Evolutionary conservation across 139 green algal species (phyloP).

Genomic region (Limnomonas spitsbergensis): DNA sequence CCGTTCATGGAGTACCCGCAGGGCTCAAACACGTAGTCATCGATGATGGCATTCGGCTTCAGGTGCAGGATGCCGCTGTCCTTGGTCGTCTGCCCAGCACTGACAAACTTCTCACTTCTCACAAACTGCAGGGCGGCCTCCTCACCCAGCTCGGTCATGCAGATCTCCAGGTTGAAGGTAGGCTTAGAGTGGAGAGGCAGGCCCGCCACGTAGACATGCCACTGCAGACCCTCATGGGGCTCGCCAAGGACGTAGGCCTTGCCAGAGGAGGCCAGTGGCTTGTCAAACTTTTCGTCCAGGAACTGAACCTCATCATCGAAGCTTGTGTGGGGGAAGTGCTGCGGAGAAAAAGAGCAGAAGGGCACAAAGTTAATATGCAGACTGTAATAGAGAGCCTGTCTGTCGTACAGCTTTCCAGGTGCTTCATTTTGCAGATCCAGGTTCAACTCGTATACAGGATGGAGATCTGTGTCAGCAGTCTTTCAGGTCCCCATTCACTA

Average conservation of each 20-base stretch:
- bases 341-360: conserved; percentile 1
- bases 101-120: conserved; percentile 61
- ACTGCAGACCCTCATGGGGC: conserved; percentile 75
- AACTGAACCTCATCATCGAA: conserved; percentile 76
- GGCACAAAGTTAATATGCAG: too few species aligned
- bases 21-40: conserved; percentile 98
- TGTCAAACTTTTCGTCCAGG: conserved; percentile 71
- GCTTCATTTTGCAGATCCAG: too few species aligned
- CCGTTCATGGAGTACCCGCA: conserved; percentile 99
- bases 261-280: conserved; percentile 55
- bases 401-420: too few species aligned
- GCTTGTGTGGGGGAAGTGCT: conserved; percentile 55
- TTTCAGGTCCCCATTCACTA: too few species aligned
- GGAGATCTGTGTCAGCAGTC: too few species aligned
- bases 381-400: too few species aligned
- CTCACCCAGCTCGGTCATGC: conserved; percentile 87
- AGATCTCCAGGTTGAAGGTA: conserved; percentile 88
- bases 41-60: conserved; percentile 74
- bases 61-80: conserved; percentile 71
- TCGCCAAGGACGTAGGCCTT: conserved; percentile 85
- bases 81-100: conserved; percentile 50
- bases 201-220: conserved; percentile 88
- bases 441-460: too few species aligned
- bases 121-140: conserved; percentile 72
- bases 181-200: conserved; percentile 24